Evolutionary conservation across 371 early-diverging fungal species (phyloP), one percentile per base, ranked within the genome.

Genomic region (Syncephalastrum contaminatum): DNA sequence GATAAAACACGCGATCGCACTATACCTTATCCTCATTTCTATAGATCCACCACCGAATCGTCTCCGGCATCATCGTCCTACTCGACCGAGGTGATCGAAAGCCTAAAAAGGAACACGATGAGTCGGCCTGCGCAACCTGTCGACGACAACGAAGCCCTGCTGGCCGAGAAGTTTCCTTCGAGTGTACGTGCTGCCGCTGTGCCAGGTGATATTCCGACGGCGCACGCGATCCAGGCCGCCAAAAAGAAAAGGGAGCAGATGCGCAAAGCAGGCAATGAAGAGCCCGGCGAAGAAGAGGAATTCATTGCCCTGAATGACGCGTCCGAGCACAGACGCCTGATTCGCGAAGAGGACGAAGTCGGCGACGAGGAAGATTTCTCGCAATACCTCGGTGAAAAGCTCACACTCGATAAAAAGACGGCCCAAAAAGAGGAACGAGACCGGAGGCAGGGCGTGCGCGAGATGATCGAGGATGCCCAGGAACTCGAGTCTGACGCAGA

Each of bases 391-490:
- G 74, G 77, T 8, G 82, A 77, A 42, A 63, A 65, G 13, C 48
- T 79, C 18, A 59, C 67, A 0, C 51, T 82, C 3, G 66, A 72
- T 39, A 77, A 81, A 53, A 63, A 58, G 7, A 56, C 69, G 6
- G 70, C 68, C 4, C 67, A 66, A 45, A 66, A 62, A 18, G 59
- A 69, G 39, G 81, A 78, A 62, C 69, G 61, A 41, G 69, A 66
- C 14, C 69, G 72, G 18, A 63, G 69, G 47, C 70, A 65, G 7
- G 76, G 70, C 21, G 69, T 73, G 2, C 74, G 75, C 30, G 82
- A 85, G 54, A 66, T 85, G 72, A 78, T 85, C 51, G 80, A 76
- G 14, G 79, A 80, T 43, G 80, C 82, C 49, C 78, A 77, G 54
- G 76, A 77, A 15, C 72, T 71, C 27, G 79, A 76, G 15, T 83